Evolutionary conservation across 2,329 filamentous ascomycete genomes (phyloP).

Genomic region (Purpureocillium lavendulum): DNA sequence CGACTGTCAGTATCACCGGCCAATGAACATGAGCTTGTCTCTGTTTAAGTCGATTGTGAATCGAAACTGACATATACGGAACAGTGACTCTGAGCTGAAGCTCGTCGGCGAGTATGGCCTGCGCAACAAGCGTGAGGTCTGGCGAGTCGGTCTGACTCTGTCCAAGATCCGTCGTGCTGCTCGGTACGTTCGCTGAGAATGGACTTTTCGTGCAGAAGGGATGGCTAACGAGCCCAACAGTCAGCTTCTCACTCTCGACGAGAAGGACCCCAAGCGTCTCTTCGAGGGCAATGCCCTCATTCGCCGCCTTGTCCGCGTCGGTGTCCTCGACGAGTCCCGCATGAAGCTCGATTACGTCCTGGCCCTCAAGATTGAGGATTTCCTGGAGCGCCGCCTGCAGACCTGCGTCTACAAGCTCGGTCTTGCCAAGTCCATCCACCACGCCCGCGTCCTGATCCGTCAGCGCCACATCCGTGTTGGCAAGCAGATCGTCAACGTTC

Average conservation of each 20-base stretch:
- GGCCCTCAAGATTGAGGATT: slow-evolving; percentile 98
- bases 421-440: slow-evolving; percentile 99
- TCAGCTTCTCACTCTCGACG: slow-evolving; percentile 99
- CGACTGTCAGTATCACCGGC: slow-evolving; percentile 97
- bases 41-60: slow-evolving; percentile 87
- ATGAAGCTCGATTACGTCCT: slow-evolving; percentile 99
- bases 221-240: slow-evolving; percentile 37
- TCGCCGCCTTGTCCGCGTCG: slow-evolving; percentile 98
- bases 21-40: slow-evolving; percentile 98
- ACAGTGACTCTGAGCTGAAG: slow-evolving; percentile 98
- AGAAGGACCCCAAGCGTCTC: slow-evolving; percentile 99
- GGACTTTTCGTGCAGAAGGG: not conserved
- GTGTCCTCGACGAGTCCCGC: slow-evolving; percentile 99
- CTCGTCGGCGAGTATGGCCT: slow-evolving; percentile 99
- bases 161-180: slow-evolving; percentile 99
- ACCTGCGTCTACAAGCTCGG: slow-evolving; percentile 99
- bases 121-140: slow-evolving; percentile 99
- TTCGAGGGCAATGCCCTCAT: slow-evolving; percentile 99
- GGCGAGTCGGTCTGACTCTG: slow-evolving; percentile 98
- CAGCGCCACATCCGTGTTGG: slow-evolving; percentile 99
- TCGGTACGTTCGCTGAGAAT: slow-evolving; percentile 52
- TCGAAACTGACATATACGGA: slow-evolving; percentile 55
- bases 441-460: slow-evolving; percentile 98
- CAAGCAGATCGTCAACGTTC: slow-evolving; percentile 99
- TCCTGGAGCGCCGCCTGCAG: slow-evolving; percentile 99